Percentiles rank a stretch among this genome's conserved stretches.
phyloP scores from a whole-genome alignment of 2,329 filamentous ascomycete species.

The Fusarium armeniacum region DNA sequence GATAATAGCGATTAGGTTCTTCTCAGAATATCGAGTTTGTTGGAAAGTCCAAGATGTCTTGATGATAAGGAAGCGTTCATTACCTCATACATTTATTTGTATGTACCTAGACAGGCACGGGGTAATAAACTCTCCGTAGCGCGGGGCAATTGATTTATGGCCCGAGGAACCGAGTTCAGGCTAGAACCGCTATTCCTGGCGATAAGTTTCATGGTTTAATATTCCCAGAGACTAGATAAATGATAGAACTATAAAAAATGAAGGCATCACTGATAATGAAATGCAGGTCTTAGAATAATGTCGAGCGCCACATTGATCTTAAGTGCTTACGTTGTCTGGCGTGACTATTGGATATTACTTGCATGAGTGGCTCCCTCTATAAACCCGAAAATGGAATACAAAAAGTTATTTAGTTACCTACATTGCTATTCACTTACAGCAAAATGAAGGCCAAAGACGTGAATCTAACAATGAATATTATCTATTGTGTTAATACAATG shows the following conservation, averaged over 20 bases:
- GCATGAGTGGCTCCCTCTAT: not conserved
- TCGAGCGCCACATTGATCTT: conserved; percentile 12
- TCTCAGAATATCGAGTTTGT: not conserved
- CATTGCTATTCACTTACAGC: not conserved
- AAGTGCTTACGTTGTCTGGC: conserved; percentile 25
- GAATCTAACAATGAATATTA: not conserved
- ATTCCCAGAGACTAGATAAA: not conserved
- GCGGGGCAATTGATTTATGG: conserved; percentile 32
- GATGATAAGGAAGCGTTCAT: not conserved
- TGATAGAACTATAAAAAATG: not conserved
- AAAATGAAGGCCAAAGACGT: not conserved
- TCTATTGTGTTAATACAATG: not conserved
- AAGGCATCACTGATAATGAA: not conserved
- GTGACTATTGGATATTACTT: not conserved
- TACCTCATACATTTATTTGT: conserved; percentile 1
- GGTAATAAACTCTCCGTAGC: conserved; percentile 22
- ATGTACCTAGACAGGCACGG: conserved; percentile 3
- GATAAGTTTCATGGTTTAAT: not conserved
- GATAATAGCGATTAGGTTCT: no score
- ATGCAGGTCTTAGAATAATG: conserved; percentile 9
- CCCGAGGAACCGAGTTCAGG: conserved; percentile 10
- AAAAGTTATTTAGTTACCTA: not conserved
- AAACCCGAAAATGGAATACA: not conserved
- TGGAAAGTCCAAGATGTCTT: conserved; percentile 2
- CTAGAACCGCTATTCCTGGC: not conserved